Base-by-base conservation (phyloP, 176 grass and related monocot species). In the Carex scoparia region DNA sequence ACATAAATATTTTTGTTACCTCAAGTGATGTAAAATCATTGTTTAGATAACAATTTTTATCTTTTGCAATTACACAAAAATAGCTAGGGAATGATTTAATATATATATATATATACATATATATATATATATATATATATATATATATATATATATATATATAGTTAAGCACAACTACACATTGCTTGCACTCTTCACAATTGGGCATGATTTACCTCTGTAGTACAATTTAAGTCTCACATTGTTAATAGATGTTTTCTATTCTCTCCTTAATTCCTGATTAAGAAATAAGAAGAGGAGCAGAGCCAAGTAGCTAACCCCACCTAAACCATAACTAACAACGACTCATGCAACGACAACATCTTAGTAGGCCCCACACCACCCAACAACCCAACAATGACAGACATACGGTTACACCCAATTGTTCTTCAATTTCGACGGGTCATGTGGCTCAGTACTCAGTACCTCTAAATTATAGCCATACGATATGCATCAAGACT, bases 251-350 rank as follows among this genome's bases (percentile, higher is more conserved):
- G 27, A 10, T 28, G 7, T 65, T 23, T 30, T 65, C 23, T 31
- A 65, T 31, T 66, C 35, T 44, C 16, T 19, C 15, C 48, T 55
- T 31, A 32, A 31, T 30, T 55, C 8, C 72, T 32, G 12, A 55
- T 76, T 31, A 54, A 54, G 10, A 31, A 31, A 12, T 30, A 72
- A 46, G 67, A 40, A n/a, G 14, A 40, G 42, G 42, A 73, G 8
- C 69, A 72, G 5, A 19, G n/a, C 69, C 51, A 49, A 49, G 18
- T 10, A 75, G 12, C 44, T 28, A 49, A 75, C 70, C 28, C 48
- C 73, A 77, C 73, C 73, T 56, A 56, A 75, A 33, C 5, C 73
- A 56, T 51, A 77, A 77, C 46, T 76, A 56, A 32, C 49, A 77
- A 1, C 23, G 4, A 76, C 49, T 55, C 10, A 54, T 55, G 4